Evolutionary conservation across 441 rosid genomes (phyloP).

Genomic region (Eruca vesicaria): DNA sequence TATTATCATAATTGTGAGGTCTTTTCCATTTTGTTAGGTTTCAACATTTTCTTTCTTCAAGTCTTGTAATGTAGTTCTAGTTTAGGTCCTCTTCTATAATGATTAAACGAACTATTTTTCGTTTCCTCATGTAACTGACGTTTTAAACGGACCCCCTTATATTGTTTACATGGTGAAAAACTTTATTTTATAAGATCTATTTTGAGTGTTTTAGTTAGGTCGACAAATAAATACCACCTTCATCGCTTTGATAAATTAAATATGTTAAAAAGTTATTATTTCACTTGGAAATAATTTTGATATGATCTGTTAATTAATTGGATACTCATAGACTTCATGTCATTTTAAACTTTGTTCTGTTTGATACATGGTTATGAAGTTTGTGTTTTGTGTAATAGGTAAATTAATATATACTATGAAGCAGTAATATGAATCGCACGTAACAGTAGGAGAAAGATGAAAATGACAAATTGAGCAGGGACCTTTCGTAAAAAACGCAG

Average conservation of each 20-base stretch:
- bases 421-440: background rate
- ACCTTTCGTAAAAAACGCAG: background rate
- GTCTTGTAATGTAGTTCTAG: background rate
- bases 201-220: background rate
- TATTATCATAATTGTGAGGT: slow-evolving; percentile 26
- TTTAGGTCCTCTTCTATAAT: background rate
- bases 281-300: background rate
- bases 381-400: background rate
- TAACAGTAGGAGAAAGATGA: background rate
- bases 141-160: background rate
- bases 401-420: background rate
- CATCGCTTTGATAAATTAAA: background rate
- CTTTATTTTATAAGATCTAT: background rate
- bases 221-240: background rate
- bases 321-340: background rate
- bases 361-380: background rate
- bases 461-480: slow-evolving; percentile 1
- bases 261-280: background rate
- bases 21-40: slow-evolving; percentile 13
- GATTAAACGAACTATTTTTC: background rate
- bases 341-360: background rate
- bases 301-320: background rate
- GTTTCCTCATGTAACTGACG: background rate
- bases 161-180: background rate
- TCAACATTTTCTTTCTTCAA: background rate